These are phyloP conservation scores for Terana coerulea DNA, from an alignment of 768 basidiomycete genomes.

Conservation along the genomic window DNA sequence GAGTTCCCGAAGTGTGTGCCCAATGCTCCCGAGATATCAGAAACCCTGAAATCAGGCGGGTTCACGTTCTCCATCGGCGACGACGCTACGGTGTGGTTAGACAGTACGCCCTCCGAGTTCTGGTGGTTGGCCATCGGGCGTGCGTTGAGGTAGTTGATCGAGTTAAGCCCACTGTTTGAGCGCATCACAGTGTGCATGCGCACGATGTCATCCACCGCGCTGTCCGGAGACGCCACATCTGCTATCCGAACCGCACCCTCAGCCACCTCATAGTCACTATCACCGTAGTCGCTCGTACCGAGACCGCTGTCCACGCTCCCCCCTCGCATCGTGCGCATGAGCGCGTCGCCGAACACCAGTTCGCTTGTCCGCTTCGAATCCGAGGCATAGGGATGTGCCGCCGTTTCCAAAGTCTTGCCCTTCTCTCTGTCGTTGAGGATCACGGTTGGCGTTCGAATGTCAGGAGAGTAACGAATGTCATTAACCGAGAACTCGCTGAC, in stretches of 20 bases:
- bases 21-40: conserved; percentile 10
- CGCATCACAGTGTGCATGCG: not conserved
- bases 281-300: conserved; percentile 38
- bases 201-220: conserved; percentile 6
- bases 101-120: conserved; percentile 12
- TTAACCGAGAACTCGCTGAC: conserved; percentile 28
- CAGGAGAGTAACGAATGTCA: conserved; percentile 29
- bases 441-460: conserved; percentile 5
- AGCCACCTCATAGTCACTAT: conserved; percentile 5
- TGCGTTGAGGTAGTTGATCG: not conserved
- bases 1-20: conserved; percentile 12
- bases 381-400: conserved; percentile 20
- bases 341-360: conserved; percentile 61
- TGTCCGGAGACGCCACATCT: conserved; percentile 3
- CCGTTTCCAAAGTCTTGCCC: conserved; percentile 17
- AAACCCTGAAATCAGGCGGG: conserved; percentile 23
- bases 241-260: conserved; percentile 6
- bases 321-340: conserved; percentile 43
- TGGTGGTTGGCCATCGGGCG: not conserved
- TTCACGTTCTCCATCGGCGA: conserved; percentile 23
- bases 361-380: conserved; percentile 37
- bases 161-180: not conserved
- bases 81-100: conserved; percentile 24
- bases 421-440: conserved; percentile 18
- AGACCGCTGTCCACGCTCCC: conserved; percentile 41